Base-by-base conservation (phyloP, 805 yeast species). In the Saccharomyces eubayanus region DNA sequence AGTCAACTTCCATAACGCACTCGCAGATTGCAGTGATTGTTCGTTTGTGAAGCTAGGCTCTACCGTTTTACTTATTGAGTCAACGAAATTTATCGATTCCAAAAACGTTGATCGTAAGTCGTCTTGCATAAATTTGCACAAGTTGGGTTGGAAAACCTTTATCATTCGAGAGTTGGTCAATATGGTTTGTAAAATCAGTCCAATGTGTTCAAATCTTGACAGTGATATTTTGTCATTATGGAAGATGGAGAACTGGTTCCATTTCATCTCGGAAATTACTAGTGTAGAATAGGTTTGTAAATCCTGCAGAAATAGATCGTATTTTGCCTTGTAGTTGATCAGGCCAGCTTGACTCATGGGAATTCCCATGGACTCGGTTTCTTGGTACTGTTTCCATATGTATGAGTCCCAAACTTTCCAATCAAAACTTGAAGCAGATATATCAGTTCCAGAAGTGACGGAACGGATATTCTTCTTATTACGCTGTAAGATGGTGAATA, bases 391-490 rank as follows among this genome's bases (percentile, higher is more conserved):
- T 5, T 56, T 31, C 59, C 64, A 58, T n/a, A 66, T 62, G 47
- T 47, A 59, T 10, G 28, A 31, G 49, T 64, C 67, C 60, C 62
- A 60, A 2, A 64, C 56, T 14, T 51, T 57, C 51, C 57, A 59
- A 6, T 51, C n/a, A 55, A 55, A 30, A 16, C 8, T 21, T 3
- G 16, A 36, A 8, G 10, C 5, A n/a, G 43, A 6, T 9, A 16
- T 6, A 16, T 36, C 6, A 36, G 4, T 16, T 11, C 16, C 24
- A 36, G 12, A 1, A 36, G 43, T n/a, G 43, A 36, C 8, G 21
- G 10, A 9, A n/a, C 24, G 43, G 24, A 16, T 36, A 16, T 16
- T 36, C 12, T 36, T 36, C 11, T 36, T 36, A 10, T 36, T 36
- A 16, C 43, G 52, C n/a, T 51, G 52, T 27, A 36, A 36, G 20